Percentiles rank a stretch among this genome's conserved stretches.
Conservation (phyloP, 2,329 filamentous ascomycete species). For the Stromatinia cepivora region DNA sequence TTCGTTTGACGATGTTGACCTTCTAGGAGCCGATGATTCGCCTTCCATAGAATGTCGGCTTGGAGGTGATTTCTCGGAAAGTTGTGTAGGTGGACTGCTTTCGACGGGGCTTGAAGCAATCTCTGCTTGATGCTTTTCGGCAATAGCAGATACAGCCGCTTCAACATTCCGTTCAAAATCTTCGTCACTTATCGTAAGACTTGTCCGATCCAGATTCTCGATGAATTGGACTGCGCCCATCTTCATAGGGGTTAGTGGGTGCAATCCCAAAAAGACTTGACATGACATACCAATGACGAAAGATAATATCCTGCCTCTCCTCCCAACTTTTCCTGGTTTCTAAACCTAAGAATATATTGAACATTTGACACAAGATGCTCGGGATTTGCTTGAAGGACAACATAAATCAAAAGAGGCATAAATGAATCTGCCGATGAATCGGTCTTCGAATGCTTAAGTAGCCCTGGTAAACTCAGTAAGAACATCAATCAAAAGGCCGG, state of each 20-base stretch:
- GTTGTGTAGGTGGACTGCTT: slow-evolving; percentile 40
- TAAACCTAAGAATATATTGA: slow-evolving; percentile 94
- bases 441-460: slow-evolving; percentile 86
- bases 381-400: slow-evolving; percentile 90
- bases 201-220: slow-evolving; percentile 92
- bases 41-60: slow-evolving; percentile 59
- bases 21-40: slow-evolving; percentile 57
- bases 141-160: slow-evolving; percentile 90
- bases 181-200: slow-evolving; percentile 87
- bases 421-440: slow-evolving; percentile 97
- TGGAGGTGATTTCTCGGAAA: slow-evolving; percentile 49
- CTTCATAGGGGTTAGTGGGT: slow-evolving; percentile 43
- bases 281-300: slow-evolving; percentile 72
- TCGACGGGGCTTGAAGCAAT: slow-evolving; percentile 43
- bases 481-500: slow-evolving; percentile 31
- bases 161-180: slow-evolving; percentile 98
- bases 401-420: slow-evolving; percentile 91
- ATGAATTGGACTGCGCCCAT: slow-evolving; percentile 96
- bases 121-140: slow-evolving; percentile 74
- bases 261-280: slow-evolving; percentile 2
- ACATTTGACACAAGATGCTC: slow-evolving; percentile 96
- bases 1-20: slow-evolving; percentile 56
- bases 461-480: slow-evolving; percentile 53
- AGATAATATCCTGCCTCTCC: slow-evolving; percentile 99
- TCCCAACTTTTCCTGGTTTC: slow-evolving; percentile 94